Evolutionary conservation across 2,329 filamentous ascomycete genomes (phyloP), one percentile per base, ranked within the genome.

Genomic region (Sporothrix sp.): DNA sequence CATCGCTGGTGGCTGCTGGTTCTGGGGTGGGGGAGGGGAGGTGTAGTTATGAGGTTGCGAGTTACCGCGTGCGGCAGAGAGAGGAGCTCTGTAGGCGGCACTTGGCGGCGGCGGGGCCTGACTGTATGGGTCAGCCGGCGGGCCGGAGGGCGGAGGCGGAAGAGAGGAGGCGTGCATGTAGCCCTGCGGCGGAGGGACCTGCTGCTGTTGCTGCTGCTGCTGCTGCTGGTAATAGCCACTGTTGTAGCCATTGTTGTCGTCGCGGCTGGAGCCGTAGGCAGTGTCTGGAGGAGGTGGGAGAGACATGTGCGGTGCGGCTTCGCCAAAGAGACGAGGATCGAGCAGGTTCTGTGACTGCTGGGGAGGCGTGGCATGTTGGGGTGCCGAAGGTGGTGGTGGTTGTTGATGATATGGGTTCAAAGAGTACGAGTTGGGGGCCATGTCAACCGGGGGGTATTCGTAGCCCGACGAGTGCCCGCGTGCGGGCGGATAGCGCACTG

Each of bases 321-420:
- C 58, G 14, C 58, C 52, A 28, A 59, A 58, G 4, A 58, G 52
- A 3, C 57, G 52, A 3, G 58, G 58, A 14, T 59, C 58, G 7
- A 59, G 42, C 0, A 52, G 43, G 9, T 50, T 40, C 7, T 45
- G 49, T 9, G 39, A 16, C 25, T 52, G 50, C 2, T 49, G 48
- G 2, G 37, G 46, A 9, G 13, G 36, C 20, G 33, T 49, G 9
- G 46, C n/a, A 30, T 50, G 39, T 20, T 44, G 47, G 27, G 46
- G 8, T 35, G 38, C 25, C 1, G 43, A 14, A 18, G 44, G 18
- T 16, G 39, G 50, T 0, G 25, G 46, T 1, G 21, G 46, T 3
- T 51, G 51, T 10, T 52, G 50, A 16, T 56, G 54, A n/a, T 52
- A 50, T 2, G 51, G 10, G 11, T 49, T 48, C 14, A 45, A 20